Percentiles rank a stretch among this genome's conserved stretches.
Conservation (phyloP, 2,329 filamentous ascomycete species). For the Neospermospora avenae region DNA sequence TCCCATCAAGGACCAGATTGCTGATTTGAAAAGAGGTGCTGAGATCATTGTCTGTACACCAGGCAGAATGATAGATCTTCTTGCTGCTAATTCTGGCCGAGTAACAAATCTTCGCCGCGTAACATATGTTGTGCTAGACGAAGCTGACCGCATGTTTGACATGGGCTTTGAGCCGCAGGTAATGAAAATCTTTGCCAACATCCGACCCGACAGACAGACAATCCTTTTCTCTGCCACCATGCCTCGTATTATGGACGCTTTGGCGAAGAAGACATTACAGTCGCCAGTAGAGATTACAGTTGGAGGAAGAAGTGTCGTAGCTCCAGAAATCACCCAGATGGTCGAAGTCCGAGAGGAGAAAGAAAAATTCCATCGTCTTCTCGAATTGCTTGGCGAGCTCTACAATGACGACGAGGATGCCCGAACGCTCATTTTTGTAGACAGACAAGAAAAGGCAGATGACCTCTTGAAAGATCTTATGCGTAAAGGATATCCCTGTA, state of each 20-base stretch:
- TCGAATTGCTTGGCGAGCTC: constrained; percentile 83
- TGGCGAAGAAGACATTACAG: constrained; percentile 83
- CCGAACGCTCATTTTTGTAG: constrained; percentile 85
- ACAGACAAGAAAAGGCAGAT: constrained; percentile 87
- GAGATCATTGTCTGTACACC: constrained; percentile 96
- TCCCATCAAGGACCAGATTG: constrained; percentile 96
- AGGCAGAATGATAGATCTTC: constrained; percentile 90
- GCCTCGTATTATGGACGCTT: constrained; percentile 84
- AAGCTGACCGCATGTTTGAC: constrained; percentile 98
- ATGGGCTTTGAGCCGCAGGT: constrained; percentile 99
- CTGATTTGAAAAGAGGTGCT: constrained; percentile 89
- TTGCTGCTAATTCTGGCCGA: constrained; percentile 89
- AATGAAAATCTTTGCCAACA: constrained; percentile 90
- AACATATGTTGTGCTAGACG: constrained; percentile 92
- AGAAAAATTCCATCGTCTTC: constrained; percentile 77
- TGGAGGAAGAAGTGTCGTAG: constrained; percentile 82
- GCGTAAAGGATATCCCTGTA: constrained; percentile 83
- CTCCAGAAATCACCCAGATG: constrained; percentile 87
- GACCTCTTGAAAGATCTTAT: constrained; percentile 73
- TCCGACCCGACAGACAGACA: constrained; percentile 88
- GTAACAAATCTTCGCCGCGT: constrained; percentile 88
- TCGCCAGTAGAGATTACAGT: constrained; percentile 90
- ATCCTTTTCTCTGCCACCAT: constrained; percentile 97
- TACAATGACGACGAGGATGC: constrained; percentile 88
- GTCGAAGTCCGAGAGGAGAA: constrained; percentile 83